A percentile compares a stretch with the other conserved stretches of the same genome.
Evolutionary conservation across 371 early-diverging fungal genomes (phyloP).

Genomic region (Mucor irregularis): DNA sequence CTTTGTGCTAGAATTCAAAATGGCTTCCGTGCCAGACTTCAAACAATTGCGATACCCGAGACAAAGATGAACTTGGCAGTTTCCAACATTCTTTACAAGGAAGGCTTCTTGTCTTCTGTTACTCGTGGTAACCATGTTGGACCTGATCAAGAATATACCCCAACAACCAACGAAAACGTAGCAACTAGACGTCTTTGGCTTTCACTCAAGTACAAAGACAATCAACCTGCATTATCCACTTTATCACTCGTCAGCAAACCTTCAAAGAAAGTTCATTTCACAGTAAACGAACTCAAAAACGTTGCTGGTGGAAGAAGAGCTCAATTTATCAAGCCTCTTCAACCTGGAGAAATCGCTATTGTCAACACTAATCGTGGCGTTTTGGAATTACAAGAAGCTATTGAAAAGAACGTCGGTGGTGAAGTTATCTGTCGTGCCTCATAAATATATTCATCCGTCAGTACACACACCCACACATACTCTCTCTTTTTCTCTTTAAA

Average conservation of each 20-base stretch:
- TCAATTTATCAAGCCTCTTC: constrained; percentile 77
- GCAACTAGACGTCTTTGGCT: constrained; percentile 93
- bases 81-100: constrained; percentile 82
- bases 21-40: constrained; percentile 81
- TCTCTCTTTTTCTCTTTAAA: neutral
- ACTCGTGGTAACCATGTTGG: constrained; percentile 78
- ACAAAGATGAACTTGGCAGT: constrained; percentile 89
- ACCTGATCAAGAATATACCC: constrained; percentile 68
- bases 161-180: constrained; percentile 81
- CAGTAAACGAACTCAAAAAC: constrained; percentile 75
- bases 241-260: constrained; percentile 84
- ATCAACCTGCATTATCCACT: constrained; percentile 73
- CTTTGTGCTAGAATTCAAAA: constrained; percentile 93
- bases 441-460: constrained; percentile 3
- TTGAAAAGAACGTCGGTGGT: constrained; percentile 85
- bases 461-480: too few species aligned
- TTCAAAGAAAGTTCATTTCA: constrained; percentile 78
- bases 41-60: constrained; percentile 86
- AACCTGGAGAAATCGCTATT: constrained; percentile 91
- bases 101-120: constrained; percentile 88
- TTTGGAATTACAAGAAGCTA: constrained; percentile 88
- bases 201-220: constrained; percentile 88
- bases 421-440: constrained; percentile 82
- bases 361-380: constrained; percentile 89
- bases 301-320: constrained; percentile 72